Base-by-base conservation (phyloP, 2,329 filamentous ascomycete species). In the Fusarium phyllophilum region DNA sequence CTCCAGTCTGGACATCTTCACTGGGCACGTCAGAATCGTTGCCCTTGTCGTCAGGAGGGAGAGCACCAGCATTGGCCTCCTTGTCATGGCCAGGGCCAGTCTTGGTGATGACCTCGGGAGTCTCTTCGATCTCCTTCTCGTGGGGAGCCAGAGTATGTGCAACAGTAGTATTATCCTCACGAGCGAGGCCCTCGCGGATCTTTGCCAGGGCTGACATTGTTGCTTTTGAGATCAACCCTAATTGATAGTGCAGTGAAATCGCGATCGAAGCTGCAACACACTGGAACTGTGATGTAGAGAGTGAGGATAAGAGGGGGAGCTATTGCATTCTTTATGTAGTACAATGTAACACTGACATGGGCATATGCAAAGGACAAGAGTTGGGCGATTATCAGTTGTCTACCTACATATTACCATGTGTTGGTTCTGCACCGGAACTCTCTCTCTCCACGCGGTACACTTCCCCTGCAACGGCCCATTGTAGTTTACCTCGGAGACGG, bases 1-100 rank as follows among this genome's bases (percentile, higher is more conserved):
- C 82, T 74, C 84, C 84, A 34, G 72, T 64, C 67, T 84, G 80
- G 31, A 78, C 76, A 60, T 79, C 73, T 18, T 76, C 71, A 2
- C 63, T 70, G 34, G 62, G 74, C n/a, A 59, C 64, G 33, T 68
- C 66, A 33, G 59, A 55, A 24, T 73, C 71, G 26, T 72, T 63
- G 12, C 48, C 68, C 26, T 62, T 63, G 6, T 70, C 72, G 15
- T 70, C 45, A 33, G 66, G 45, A 42, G 52, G n/a, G 5, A 48
- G 17, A 54, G 34, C 24, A 44, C 62, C 71, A 48, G 62, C 70
- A 62, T 55, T 54, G 39, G 70, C 52, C 29, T 73, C 72, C 56
- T 71, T 75, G 41, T 76, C 69, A 8, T 66, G 59, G 22, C 44
- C 33, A 24, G 46, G 34, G 8, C 39, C 51, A 24, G 63, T 33